A percentile compares a stretch with the other conserved stretches of the same genome.
These are phyloP conservation scores for Protomyces gravidus DNA, from an alignment of 1,139 yeast genomes.

Conservation along the genomic window DNA sequence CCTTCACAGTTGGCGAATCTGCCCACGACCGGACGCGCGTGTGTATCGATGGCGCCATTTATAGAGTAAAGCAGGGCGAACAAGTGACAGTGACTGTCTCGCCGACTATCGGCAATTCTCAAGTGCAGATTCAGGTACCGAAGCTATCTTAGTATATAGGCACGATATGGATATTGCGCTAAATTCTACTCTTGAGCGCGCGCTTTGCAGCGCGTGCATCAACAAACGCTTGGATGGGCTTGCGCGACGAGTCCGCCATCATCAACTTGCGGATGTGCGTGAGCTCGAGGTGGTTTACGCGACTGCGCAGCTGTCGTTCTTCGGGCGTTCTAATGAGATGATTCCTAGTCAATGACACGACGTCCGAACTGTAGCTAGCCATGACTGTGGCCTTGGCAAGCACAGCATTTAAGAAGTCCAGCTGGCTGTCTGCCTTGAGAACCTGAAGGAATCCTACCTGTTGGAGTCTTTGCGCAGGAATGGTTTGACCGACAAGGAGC, in stretches of 20 bases:
- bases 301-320: conserved; percentile 1
- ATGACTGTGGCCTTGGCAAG: conserved; percentile 6
- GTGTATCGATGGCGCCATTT: conserved; percentile 17
- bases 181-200: conserved; percentile 1
- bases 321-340: not conserved
- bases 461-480: conserved; percentile 1
- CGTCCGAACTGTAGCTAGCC: conserved; percentile 7
- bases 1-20: not conserved
- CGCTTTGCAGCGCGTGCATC: conserved; percentile 18
- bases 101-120: not conserved
- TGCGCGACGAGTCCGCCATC: conserved; percentile 12
- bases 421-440: not conserved
- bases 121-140: conserved; percentile 7
- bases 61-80: not conserved
- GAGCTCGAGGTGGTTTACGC: conserved; percentile 16
- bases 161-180: not conserved
- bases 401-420: not conserved
- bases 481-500: conserved; percentile 10
- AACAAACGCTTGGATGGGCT: conserved; percentile 20
- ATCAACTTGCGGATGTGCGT: conserved; percentile 3
- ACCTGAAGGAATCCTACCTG: conserved; percentile 8
- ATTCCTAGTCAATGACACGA: conserved; percentile 1
- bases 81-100: conserved; percentile 1
- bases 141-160: not conserved
- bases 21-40: not conserved